Evolutionary conservation across 139 green algal species (phyloP), one percentile per base, ranked within the genome.

Genomic region (Micractinium conductrix): DNA sequence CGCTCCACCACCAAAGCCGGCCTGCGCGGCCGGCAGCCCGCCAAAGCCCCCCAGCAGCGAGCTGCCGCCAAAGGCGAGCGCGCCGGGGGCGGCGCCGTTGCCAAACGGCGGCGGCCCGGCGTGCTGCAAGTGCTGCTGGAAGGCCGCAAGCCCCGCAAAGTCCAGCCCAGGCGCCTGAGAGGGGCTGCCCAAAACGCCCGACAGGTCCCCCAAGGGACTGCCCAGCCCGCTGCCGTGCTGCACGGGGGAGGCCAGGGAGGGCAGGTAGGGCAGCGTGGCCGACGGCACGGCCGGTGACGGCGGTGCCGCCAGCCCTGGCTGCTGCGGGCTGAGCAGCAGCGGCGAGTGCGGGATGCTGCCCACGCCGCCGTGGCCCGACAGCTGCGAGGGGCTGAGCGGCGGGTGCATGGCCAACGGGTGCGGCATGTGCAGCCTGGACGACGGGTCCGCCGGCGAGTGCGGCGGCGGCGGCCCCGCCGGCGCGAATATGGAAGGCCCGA

Each of bases 261-360:
- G n/a, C n/a, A n/a, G 50, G 58, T 58, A 82, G 37, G 76, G 55
- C 38, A 43, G 38, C 26, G 74, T 10, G 8, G 44, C 10, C 6
- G 48, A 14, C 48, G 30, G 30, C 30, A 30, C 21, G 28, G 9
- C 53, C 14, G 76, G 76, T 21, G 76, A 82, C 26, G 26, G 22
- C 22, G 55, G n/a, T 10, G 48, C 74, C 21, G 76, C 40, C 76
- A 82, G 38, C 24, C 40, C 58, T 12, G 76, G 55, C 38, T 45
- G 78, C 62, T 83, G 78, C 78, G 78, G 78, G 30, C 62, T 75
- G 5, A 83, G 78, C 78, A 83, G 40, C 76, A 82, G 76, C 48
- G 76, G 76, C n/a, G 76, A 82, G 24, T 72, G 76, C 12, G 76
- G 55, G 58, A 82, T 26, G 76, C 76, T 83, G 62, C 78, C n/a